A percentile compares a stretch with the other conserved stretches of the same genome.
Conservation (phyloP, 345 rosid species). For the Aegle marmelos region DNA sequence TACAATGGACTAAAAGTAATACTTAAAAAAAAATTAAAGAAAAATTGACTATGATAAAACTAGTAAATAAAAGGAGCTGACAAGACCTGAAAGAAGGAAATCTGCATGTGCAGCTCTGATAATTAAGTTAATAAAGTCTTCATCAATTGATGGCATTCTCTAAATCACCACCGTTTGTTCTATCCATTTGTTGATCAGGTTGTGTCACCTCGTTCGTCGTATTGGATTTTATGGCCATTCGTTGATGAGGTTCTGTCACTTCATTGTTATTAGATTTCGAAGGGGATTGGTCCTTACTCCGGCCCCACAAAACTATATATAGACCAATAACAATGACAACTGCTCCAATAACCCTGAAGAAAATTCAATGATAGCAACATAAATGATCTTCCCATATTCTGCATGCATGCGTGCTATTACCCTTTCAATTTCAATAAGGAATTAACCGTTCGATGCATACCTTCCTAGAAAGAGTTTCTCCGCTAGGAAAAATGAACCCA, state of each 20-base stretch:
- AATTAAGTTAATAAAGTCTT: no score
- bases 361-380: background rate
- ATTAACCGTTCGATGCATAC: conserved; percentile 18
- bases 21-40: no score
- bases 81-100: no score
- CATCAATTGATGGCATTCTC: background rate
- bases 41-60: no score
- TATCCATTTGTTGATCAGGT: background rate
- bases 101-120: no score
- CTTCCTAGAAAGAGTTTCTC: conserved; percentile 51
- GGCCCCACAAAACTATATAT: conserved; percentile 77
- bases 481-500: conserved; percentile 52
- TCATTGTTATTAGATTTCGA: conserved; percentile 8
- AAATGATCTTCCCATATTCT: background rate
- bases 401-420: background rate
- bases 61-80: no score
- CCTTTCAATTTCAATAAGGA: background rate
- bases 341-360: conserved; percentile 60
- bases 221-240: background rate
- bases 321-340: conserved; percentile 60
- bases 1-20: no score
- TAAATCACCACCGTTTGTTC: background rate
- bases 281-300: conserved; percentile 49
- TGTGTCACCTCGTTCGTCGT: background rate
- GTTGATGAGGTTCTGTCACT: background rate